Evolutionary conservation across 805 yeast species (phyloP), one percentile per base, ranked within the genome.

Genomic region (Grigorovia jiainica): DNA sequence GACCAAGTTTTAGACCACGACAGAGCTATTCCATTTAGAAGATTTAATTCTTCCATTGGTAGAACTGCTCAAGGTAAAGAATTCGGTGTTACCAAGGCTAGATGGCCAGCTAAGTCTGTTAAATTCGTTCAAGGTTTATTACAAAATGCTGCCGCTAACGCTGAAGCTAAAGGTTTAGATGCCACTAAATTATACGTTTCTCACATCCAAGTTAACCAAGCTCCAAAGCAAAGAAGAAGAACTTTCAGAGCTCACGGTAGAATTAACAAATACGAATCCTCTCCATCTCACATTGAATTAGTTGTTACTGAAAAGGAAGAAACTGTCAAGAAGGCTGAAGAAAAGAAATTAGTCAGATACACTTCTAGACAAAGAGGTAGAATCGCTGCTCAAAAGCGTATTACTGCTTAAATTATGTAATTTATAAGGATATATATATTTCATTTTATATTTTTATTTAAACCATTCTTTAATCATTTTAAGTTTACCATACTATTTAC

Each of bases 201-300:
- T 61, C 97, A 92, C 85, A 90, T 92, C 70, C 98, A 92, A 80
- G 98, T 90, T 67, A 92, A 92, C 95, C 95, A 87, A 73, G 98
- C 98, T 66, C 98, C 98, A 76, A 87, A 87, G 78, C 95, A 87
- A 78, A 92, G 97, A 82, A 90, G 99, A 80, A 87, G 99, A 78
- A 92, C 98, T 67, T 92, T 78, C 95, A 89, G 99, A 83, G 99
- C 99, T 65, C 97, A 90, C 83, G 99, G 99, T 85, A 90, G 98
- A 83, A 86, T 87, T 71, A 92, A 90, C 77, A 95, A 96, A 65
- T 92, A 87, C 92, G 94, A 87, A 78, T 86, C 97, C 50, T 78
- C 89, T 64, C 98, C 98, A 70, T 87, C 92, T 66, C 99, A 92
- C 85, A 90, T 92, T 71, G 98, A 92, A 80, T 78, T 92, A 67